phyloP scores from a whole-genome alignment of 164 flowering plant genomes.

The Vitis amurensis region DNA sequence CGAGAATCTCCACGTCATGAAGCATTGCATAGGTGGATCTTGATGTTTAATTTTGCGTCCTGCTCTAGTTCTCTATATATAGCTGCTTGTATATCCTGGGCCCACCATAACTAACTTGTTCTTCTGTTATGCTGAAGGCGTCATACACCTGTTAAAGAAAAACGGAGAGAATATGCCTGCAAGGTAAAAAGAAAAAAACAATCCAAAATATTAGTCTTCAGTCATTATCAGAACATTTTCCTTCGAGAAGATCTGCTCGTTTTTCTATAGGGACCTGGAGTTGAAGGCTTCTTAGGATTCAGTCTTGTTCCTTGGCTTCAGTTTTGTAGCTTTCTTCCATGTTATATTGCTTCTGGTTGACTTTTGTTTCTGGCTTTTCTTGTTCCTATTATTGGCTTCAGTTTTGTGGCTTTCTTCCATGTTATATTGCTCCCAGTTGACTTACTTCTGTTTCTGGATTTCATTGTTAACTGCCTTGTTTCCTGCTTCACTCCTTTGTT shows the following conservation, averaged over 20 bases:
- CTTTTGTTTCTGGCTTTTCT: background rate
- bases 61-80: conserved; percentile 51
- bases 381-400: background rate
- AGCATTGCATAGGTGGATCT: conserved; percentile 85
- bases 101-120: conserved; percentile 72
- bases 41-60: conserved; percentile 54
- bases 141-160: conserved; percentile 86
- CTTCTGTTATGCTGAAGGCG: conserved; percentile 97
- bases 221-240: conserved; percentile 20
- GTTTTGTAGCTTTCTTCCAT: conserved; percentile 5
- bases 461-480: background rate
- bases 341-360: background rate
- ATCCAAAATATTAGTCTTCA: conserved; percentile 36
- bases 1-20: conserved; percentile 74
- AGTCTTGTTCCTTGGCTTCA: conserved; percentile 16
- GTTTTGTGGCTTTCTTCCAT: background rate
- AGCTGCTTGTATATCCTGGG: conserved; percentile 53
- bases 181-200: conserved; percentile 71
- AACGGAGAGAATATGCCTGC: conserved; percentile 97
- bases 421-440: background rate
- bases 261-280: conserved; percentile 16
- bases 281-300: conserved; percentile 11
- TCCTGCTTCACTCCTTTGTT: background rate
- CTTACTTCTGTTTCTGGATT: background rate
- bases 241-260: conserved; percentile 10